phyloP scores from a whole-genome alignment of 306 rosid species.

The Acacia acuminata region DNA sequence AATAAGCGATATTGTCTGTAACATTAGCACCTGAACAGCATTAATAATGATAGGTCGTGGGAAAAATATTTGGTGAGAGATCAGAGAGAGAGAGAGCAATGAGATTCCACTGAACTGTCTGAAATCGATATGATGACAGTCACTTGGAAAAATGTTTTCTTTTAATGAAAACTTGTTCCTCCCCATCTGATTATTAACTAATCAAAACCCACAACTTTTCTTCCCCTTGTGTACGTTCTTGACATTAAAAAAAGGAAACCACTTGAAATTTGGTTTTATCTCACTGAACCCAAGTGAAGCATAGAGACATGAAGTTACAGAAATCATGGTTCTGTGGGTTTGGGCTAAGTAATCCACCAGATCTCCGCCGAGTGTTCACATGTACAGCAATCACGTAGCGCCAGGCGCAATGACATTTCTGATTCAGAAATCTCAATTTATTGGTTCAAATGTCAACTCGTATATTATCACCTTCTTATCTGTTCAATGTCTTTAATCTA shows the following conservation, averaged over 20 bases:
- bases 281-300: constrained; percentile 9
- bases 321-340: background rate
- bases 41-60: background rate
- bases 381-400: background rate
- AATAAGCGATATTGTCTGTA: background rate
- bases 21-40: background rate
- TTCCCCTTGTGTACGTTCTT: background rate
- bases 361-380: background rate
- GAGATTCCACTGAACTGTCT: background rate
- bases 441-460: constrained; percentile 3
- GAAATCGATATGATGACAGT: constrained; percentile 1
- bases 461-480: background rate
- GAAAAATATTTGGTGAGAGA: background rate
- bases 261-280: background rate
- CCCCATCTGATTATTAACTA: background rate
- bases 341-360: background rate
- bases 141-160: background rate
- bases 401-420: background rate
- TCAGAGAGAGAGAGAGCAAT: background rate
- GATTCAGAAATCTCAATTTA: background rate
- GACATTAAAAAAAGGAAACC: background rate
- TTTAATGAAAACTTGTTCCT: background rate
- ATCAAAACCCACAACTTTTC: background rate
- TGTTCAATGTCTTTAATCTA: background rate
- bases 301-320: background rate